Evolutionary conservation across 768 basidiomycete species (phyloP), one percentile per base, ranked within the genome.

Genomic region (Rhodosporidiobolus sp.): DNA sequence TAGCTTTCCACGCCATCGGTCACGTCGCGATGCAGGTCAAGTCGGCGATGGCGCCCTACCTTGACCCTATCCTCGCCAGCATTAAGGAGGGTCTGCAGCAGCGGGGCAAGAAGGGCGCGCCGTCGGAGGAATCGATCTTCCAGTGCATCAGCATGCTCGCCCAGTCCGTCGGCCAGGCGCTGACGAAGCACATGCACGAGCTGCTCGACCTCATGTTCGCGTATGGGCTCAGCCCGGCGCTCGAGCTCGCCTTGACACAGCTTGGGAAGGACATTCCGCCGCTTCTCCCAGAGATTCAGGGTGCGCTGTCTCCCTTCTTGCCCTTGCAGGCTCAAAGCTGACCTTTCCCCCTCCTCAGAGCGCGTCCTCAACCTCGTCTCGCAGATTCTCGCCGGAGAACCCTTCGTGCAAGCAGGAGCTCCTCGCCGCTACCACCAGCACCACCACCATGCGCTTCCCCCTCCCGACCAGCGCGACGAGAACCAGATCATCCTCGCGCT

Each of bases 71-170:
- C 70, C 92, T 98, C 87, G 79, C 83, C 65, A 89, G 91, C 65
- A 90, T 98, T 78, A 96, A 95, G 80, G 85, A 87, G 63, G 92
- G 92, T n/a, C 82, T 99, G 56, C 89, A 91, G 79, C 86, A 86
- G 74, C 85, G 91, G 82, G 94, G 94, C 8, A 63, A 69, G 49
- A 76, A 76, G 58, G 74, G 74, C 32, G 74, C 93, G 3, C 90
- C 91, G 4, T 88, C 89, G 24, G 94, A 97, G 81, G 93, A 93
- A 75, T 90, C 94, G 0, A 93, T 98, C 69, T 98, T 99, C 79
- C 92, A 97, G 84, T 98, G 96, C 81, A 87, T 99, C 70, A 92
- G 92, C 49, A 95, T 97, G 93, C 84, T 99, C 54, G 92, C 94
- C 1, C 87, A 88, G 3, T 92, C 96, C 16, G 94, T 99, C 45